Conservation (phyloP, 768 basidiomycete genomes). For the Boletus vinaceobasis region DNA sequence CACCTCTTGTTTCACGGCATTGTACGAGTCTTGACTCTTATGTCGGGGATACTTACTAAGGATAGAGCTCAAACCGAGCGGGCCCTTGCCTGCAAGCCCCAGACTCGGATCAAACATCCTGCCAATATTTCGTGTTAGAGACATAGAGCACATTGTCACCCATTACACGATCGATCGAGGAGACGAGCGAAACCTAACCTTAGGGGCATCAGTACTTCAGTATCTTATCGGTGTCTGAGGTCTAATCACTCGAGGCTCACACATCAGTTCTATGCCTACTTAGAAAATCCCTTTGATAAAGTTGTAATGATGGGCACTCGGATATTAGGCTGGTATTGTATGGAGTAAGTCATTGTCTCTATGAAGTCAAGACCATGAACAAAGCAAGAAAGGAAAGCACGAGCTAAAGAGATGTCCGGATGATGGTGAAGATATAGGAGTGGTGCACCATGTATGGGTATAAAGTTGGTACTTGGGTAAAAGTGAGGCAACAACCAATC, state of each 20-base stretch:
- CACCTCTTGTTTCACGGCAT: not conserved
- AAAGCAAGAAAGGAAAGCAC: not conserved
- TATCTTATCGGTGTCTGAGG: not conserved
- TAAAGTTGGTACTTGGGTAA: not conserved
- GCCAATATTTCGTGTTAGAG: not conserved
- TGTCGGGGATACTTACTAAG: not conserved
- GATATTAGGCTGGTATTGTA: not conserved
- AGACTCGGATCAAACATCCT: not conserved
- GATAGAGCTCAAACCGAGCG: not conserved
- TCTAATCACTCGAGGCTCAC: not conserved
- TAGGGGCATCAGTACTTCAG: not conserved
- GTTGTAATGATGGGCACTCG: not conserved
- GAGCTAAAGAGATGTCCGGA: not conserved
- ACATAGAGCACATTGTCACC: too few species aligned
- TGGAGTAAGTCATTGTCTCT: not conserved
- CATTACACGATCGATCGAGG: not conserved
- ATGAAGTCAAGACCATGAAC: not conserved
- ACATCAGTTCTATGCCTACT: not conserved
- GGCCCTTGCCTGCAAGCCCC: not conserved
- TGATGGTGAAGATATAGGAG: not conserved
- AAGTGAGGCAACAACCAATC: too few species aligned
- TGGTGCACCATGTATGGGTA: not conserved
- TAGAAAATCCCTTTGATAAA: not conserved
- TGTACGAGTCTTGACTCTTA: not conserved
- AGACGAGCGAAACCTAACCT: not conserved